phyloP scores from a whole-genome alignment of 2,329 filamentous ascomycete species.

The Chaetothyriales sp. region DNA sequence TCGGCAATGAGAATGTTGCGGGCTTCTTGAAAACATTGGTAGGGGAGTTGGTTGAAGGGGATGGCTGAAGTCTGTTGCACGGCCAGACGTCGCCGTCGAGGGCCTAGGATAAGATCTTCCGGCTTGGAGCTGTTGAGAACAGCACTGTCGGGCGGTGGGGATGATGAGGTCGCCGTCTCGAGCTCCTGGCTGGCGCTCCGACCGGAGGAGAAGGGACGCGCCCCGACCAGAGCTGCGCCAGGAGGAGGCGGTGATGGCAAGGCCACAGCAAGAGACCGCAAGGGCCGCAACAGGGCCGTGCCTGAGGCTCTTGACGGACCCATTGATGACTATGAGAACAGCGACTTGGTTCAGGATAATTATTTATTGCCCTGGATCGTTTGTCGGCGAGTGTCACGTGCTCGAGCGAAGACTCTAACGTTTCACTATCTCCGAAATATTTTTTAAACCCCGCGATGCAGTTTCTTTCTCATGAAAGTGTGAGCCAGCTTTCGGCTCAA shows the following conservation, averaged over 20 bases:
- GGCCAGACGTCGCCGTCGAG: slow-evolving; percentile 65
- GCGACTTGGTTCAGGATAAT: neutral
- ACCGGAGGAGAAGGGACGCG: slow-evolving; percentile 8
- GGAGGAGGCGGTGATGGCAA: neutral
- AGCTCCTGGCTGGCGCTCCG: slow-evolving; percentile 18
- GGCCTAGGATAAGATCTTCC: slow-evolving; percentile 62
- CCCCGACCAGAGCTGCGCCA: neutral
- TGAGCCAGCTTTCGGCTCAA: neutral
- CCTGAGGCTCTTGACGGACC: slow-evolving; percentile 15
- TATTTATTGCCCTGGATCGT: neutral
- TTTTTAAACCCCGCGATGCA: neutral
- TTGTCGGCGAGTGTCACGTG: neutral
- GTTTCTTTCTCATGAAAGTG: neutral
- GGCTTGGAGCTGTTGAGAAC: slow-evolving; percentile 46
- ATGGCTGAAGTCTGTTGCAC: slow-evolving; percentile 50
- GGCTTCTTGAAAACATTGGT: slow-evolving; percentile 96
- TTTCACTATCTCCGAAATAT: neutral
- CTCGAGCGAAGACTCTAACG: neutral
- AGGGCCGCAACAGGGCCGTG: slow-evolving; percentile 12
- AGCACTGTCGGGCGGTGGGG: slow-evolving; percentile 51
- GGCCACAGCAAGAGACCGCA: slow-evolving; percentile 8
- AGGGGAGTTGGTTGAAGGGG: slow-evolving; percentile 86
- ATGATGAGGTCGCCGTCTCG: slow-evolving; percentile 23
- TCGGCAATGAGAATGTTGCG: slow-evolving; percentile 68
- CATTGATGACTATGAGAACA: slow-evolving; percentile 4